Evolutionary conservation across 495 filamentous ascomycete genomes (phyloP), one percentile per base, ranked within the genome.

Genomic region (Penicillium verhagenii): DNA sequence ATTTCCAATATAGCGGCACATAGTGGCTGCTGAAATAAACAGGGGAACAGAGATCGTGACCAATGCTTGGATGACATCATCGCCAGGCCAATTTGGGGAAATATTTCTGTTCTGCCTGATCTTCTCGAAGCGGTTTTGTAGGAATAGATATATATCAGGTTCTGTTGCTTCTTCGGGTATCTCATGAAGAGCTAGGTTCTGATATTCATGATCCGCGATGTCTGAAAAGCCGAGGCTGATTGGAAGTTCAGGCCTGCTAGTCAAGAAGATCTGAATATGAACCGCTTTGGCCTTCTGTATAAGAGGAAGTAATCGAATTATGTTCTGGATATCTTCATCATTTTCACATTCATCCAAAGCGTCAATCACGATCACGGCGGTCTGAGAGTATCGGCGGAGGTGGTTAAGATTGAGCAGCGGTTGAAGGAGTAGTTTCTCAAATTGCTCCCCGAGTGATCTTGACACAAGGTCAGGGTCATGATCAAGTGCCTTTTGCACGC

Each of bases 261-360:
- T 77, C 14, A 77, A 16, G 20, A 75, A 77, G 6, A 75, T 25
- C 3, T 58, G 58, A 0, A 74, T 21, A n/a, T 50, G 21, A 10
- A 70, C 20, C 0, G 48, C 48, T n/a, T 43, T 53, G n/a, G 51
- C 14, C 7, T 66, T 42, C 28, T 59, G 50, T 10, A 67, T 9
- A 33, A 52, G 50, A 14, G 60, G 39, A 1, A 80, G 53, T 2
- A 80, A 54, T 40, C 52, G 50, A 29, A 84, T 63, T 31, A 82
- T 66, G 10, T 31, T 47, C 56, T 48, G 56, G 0, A 77, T 54
- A 52, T 79, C 71, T n/a, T 71, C 33, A 14, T 79, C 71, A 6
- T 57, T 19, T 1, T 74, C 74, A 54, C 76, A 83, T 54, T 82
- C 77, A 47, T 82, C 81, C 16, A 84, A 67, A 48, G 80, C 80